A percentile compares a stretch with the other conserved stretches of the same genome.
phyloP scores from a whole-genome alignment of 805 yeast genomes.

The Ogataea philodendri region DNA sequence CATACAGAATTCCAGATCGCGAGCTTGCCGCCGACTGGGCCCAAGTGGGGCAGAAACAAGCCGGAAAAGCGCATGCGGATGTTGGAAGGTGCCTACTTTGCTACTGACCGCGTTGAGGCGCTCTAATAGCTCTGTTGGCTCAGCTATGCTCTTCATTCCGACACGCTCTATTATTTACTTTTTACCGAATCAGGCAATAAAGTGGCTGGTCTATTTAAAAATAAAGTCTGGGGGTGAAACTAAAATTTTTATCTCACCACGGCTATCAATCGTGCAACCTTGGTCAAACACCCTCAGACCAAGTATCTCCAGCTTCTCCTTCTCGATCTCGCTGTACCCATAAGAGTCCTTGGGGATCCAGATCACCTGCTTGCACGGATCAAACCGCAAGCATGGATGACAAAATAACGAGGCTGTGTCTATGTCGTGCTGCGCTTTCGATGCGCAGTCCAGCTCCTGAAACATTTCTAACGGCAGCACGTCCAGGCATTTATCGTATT shows the following conservation, averaged over 20 bases:
- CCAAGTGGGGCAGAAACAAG: not conserved
- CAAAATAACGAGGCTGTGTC: constrained; percentile 18
- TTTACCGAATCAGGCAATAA: constrained; percentile 17
- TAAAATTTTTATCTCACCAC: constrained; percentile 11
- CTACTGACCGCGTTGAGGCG: too few species aligned
- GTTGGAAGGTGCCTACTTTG: too few species aligned
- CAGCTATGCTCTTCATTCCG: not conserved
- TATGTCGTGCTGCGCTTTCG: constrained; percentile 3
- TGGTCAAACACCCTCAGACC: constrained; percentile 22
- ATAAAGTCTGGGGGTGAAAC: constrained; percentile 22
- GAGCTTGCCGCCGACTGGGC: not conserved
- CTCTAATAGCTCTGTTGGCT: not conserved
- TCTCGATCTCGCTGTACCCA: constrained; percentile 32
- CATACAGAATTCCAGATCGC: constrained; percentile 3
- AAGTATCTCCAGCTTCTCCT: constrained; percentile 21
- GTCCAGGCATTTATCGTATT: constrained; percentile 37
- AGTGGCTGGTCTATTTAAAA: constrained; percentile 22
- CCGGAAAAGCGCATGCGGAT: not conserved
- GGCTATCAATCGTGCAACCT: constrained; percentile 19
- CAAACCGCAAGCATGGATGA: constrained; percentile 27
- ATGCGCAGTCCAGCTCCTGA: constrained; percentile 6
- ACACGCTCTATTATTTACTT: constrained; percentile 12
- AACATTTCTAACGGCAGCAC: constrained; percentile 37
- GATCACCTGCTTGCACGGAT: constrained; percentile 20
- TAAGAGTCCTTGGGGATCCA: constrained; percentile 34